A percentile compares a stretch with the other conserved stretches of the same genome.
phyloP scores from a whole-genome alignment of 2,329 filamentous ascomycete genomes.

The Camillea tinctor region DNA sequence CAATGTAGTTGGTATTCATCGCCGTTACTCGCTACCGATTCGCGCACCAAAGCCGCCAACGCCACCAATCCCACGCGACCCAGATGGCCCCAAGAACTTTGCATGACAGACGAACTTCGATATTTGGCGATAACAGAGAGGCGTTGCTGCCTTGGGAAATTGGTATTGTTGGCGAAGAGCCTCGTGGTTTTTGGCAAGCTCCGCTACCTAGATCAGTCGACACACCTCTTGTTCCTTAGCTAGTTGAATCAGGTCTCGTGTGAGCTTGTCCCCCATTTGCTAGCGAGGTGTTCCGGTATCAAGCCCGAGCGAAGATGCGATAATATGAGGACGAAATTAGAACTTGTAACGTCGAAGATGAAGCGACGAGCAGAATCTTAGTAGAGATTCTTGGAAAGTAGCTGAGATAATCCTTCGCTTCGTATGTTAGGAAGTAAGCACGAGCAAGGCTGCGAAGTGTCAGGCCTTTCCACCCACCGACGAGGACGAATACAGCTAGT shows the following conservation, averaged over 20 bases:
- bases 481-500: background rate
- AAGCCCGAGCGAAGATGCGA: background rate
- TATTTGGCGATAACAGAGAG: background rate
- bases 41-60: slow-evolving; percentile 13
- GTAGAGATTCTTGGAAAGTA: slow-evolving; percentile 3
- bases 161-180: slow-evolving; percentile 6
- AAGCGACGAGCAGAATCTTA: slow-evolving; percentile 5
- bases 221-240: background rate
- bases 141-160: background rate
- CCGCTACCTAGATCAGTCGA: background rate
- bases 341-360: background rate
- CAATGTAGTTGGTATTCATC: slow-evolving; percentile 23
- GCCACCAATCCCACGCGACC: slow-evolving; percentile 17
- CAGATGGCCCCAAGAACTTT: slow-evolving; percentile 11
- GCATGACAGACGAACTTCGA: slow-evolving; percentile 18
- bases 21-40: slow-evolving; percentile 7
- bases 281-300: background rate
- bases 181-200: background rate
- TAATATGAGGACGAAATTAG: slow-evolving; percentile 1
- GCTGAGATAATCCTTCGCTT: slow-evolving; percentile 9
- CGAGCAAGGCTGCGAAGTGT: slow-evolving; percentile 8
- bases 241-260: background rate
- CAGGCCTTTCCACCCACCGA: background rate
- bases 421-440: slow-evolving; percentile 15
- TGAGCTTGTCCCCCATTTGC: background rate